Base-by-base conservation (phyloP, 202 grass and related monocot genomes). In the Zoysia matrella region DNA sequence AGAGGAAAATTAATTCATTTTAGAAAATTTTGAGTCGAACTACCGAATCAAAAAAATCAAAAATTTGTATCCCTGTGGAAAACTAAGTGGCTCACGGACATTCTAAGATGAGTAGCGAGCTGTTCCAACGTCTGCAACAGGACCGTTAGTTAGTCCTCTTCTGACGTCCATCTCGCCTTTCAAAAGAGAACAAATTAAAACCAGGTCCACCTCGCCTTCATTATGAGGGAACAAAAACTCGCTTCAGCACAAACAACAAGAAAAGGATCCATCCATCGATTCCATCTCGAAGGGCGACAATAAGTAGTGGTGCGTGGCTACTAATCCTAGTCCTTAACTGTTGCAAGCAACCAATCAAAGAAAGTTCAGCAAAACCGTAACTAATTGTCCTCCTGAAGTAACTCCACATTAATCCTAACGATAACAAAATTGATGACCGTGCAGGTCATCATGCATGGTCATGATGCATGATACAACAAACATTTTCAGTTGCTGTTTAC, bases 121-220 rank as follows among this genome's bases (percentile, higher is more conserved):
- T 80, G 71, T 46, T 81, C 65, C 65, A 52, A 77, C 72, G 82
- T 89, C 82, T 72, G 77, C 30, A 81, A 12, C 81, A 80, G 15
- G 15, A 30, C 65, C 3, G 65, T 42, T 88, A 6, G 65, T 14
- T 48, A 56, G 86, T 88, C 81, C 47, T 36, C 30, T 36, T 36
- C 30, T 36, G 30, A 36, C 30, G 30, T 36, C 30, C 30, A 36
- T 36, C 30, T 64, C 41, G 64, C 75, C 40, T 12, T 36, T 36
- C 30, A 36, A 36, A 36, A 36, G 30, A 36, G 30, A 36, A 36
- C 30, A 36, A 36, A 36, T 36, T 36, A 36, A 36, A 36, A 36
- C 30, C 30, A 36, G 5, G 30, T 36, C 30, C 30, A 36, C 30
- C 30, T 36, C 30, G 30, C 30, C 1, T 36, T 30, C 58, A 9